These are phyloP conservation scores for Pichia rugopelliculosa DNA, from an alignment of 805 yeast genomes.

Conservation along the genomic window DNA sequence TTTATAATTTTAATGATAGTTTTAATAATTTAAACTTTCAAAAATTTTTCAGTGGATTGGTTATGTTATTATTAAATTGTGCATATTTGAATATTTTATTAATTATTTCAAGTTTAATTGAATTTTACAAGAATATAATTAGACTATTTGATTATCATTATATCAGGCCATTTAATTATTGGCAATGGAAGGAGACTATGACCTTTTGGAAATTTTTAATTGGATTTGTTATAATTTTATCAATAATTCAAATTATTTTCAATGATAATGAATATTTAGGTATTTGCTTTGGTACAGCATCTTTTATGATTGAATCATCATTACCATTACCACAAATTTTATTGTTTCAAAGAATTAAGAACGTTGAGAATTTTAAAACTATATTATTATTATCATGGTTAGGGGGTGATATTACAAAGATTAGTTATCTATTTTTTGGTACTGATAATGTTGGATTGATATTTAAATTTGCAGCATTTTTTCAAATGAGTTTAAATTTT, in stretches of 20 bases:
- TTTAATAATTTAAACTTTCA: not conserved
- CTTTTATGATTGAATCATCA: constrained; percentile 60
- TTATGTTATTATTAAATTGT: constrained; percentile 8
- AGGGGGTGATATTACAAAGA: constrained; percentile 78
- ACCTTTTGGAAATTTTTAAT: constrained; percentile 38
- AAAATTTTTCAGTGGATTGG: constrained; percentile 6
- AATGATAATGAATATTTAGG: constrained; percentile 23
- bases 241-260: constrained; percentile 19
- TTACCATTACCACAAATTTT: constrained; percentile 74
- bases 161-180: constrained; percentile 57
- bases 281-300: constrained; percentile 26
- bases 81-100: constrained; percentile 14
- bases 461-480: constrained; percentile 63
- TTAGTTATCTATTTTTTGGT: constrained; percentile 68
- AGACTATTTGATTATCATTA: constrained; percentile 66
- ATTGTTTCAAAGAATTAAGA: constrained; percentile 55
- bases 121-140: constrained; percentile 33
- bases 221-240: constrained; percentile 28
- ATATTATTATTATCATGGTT: constrained; percentile 77
- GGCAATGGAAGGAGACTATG: constrained; percentile 63
- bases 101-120: constrained; percentile 9
- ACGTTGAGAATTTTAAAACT: constrained; percentile 72
- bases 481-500: constrained; percentile 71
- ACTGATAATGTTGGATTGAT: constrained; percentile 59
- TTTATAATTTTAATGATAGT: constrained; percentile 8